These are phyloP conservation scores for Podospora pseudoanserina DNA, from an alignment of 495 filamentous ascomycete species.

Conservation along the genomic window DNA sequence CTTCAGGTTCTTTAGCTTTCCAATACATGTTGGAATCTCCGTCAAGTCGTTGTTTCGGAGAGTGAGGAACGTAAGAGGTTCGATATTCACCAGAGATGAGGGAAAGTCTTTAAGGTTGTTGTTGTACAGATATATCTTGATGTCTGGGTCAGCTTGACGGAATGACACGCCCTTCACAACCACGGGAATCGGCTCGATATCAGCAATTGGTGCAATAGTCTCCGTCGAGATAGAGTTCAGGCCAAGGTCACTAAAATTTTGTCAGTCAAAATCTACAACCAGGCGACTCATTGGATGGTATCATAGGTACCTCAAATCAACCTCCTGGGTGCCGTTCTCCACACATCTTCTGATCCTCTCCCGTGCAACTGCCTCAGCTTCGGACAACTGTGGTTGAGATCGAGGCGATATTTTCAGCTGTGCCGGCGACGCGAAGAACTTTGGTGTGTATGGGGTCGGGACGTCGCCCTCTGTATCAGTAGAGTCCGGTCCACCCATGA, in stretches of 20 bases:
- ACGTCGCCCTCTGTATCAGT: constrained; percentile 38
- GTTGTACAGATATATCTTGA: constrained; percentile 61
- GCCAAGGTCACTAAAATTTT: constrained; percentile 29
- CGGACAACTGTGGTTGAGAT: constrained; percentile 14
- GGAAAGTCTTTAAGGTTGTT: constrained; percentile 57
- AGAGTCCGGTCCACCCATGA: constrained; percentile 63
- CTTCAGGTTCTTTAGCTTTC: constrained; percentile 58
- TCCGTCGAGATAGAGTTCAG: constrained; percentile 42
- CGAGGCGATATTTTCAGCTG: constrained; percentile 5
- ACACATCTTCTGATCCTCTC: constrained; percentile 52
- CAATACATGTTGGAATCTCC: constrained; percentile 62
- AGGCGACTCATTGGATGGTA: constrained; percentile 17
- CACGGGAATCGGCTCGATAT: constrained; percentile 52
- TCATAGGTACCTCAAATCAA: constrained; percentile 59
- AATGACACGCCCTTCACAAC: constrained; percentile 40
- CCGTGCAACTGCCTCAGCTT: constrained; percentile 33
- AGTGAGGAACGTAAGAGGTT: constrained; percentile 63
- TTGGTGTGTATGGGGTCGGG: neutral
- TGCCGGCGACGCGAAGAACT: neutral
- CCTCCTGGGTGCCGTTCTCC: constrained; percentile 54
- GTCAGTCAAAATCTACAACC: constrained; percentile 12
- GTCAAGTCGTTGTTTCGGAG: constrained; percentile 66
- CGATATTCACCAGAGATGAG: constrained; percentile 49
- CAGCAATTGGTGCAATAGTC: constrained; percentile 54
- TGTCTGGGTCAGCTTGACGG: constrained; percentile 43